These are phyloP conservation scores for Urtica urens DNA, from an alignment of 306 rosid genomes.

Conservation along the genomic window DNA sequence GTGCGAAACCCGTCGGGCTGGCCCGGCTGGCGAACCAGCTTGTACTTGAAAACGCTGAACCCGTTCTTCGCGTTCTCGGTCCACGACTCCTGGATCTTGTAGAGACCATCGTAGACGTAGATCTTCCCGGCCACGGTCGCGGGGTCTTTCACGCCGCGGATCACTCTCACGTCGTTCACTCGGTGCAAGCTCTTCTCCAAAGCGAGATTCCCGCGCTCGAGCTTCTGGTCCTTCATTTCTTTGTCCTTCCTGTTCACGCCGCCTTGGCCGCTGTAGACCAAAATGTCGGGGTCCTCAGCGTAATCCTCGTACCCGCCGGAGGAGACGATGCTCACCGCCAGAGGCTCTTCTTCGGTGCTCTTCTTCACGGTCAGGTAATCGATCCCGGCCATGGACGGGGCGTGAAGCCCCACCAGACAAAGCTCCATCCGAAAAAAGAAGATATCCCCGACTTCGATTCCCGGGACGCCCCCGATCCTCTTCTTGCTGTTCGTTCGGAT, in stretches of 20 bases:
- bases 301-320: slow-evolving; percentile 89
- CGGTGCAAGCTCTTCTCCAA: slow-evolving; percentile 67
- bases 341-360: slow-evolving; percentile 64
- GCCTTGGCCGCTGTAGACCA: slow-evolving; percentile 92
- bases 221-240: slow-evolving; percentile 79
- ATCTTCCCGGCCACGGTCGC: slow-evolving; percentile 55
- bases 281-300: slow-evolving; percentile 55
- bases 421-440: slow-evolving; percentile 78
- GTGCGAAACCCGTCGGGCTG: slow-evolving; percentile 54
- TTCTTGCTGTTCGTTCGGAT: slow-evolving; percentile 51
- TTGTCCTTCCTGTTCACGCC: slow-evolving; percentile 49
- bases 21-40: slow-evolving; percentile 46
- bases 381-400: slow-evolving; percentile 90
- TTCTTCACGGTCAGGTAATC: slow-evolving; percentile 61
- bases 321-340: slow-evolving; percentile 87
- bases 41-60: slow-evolving; percentile 69
- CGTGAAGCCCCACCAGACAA: slow-evolving; percentile 72
- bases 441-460: slow-evolving; percentile 84
- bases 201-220: slow-evolving; percentile 97
- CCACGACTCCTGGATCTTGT: slow-evolving; percentile 77
- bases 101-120: slow-evolving; percentile 87
- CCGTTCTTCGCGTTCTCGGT: slow-evolving; percentile 74
- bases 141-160: slow-evolving; percentile 58
- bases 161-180: slow-evolving; percentile 71
- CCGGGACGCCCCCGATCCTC: slow-evolving; percentile 62